Evolutionary conservation across 805 yeast genomes (phyloP), one percentile per base, ranked within the genome.

Genomic region (Starmerella cellae): DNA sequence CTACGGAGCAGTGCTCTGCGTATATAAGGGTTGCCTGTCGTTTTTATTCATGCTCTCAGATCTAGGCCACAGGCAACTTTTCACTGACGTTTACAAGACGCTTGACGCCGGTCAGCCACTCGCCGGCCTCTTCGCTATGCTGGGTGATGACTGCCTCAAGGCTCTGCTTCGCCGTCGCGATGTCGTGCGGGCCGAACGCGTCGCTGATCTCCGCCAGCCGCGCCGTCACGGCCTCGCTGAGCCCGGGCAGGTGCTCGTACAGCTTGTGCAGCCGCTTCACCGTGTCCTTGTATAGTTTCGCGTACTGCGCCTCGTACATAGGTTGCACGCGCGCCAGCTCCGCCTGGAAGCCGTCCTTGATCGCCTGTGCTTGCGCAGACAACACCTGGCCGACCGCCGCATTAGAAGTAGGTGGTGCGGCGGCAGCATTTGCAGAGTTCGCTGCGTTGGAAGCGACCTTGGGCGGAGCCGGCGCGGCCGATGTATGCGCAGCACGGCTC

Each of bases 21-120:
- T n/a, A n/a, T n/a, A n/a, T n/a, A n/a, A n/a, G n/a, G n/a, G n/a
- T n/a, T n/a, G n/a, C n/a, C n/a, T n/a, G n/a, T n/a, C n/a, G n/a
- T n/a, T n/a, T n/a, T n/a, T n/a, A n/a, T n/a, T n/a, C n/a, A n/a
- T n/a, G n/a, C n/a, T n/a, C n/a, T n/a, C n/a, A n/a, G n/a, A 28
- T 28, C n/a, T 28, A 28, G 16, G 17, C 5, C 13, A 51, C 58
- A 2, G 56, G 52, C 5, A 58, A 56, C 9, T 59, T 64, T 27
- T 49, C 39, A n/a, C 57, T 53, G 62, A 91, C 82, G 48, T 79
- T 79, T 47, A 88, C 75, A 48, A 91, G 70, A 53, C 96, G 75
- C 61, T 80, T 84, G 37, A 91, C 79, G 53, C 98, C 98, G 26
- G 81, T 74, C 65, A 81, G 74, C 98, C 98, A 91, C 55, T 79